These are phyloP conservation scores for Plasmodium gonderi DNA, from an alignment of 169 alveolate genomes.

Conservation along the genomic window DNA sequence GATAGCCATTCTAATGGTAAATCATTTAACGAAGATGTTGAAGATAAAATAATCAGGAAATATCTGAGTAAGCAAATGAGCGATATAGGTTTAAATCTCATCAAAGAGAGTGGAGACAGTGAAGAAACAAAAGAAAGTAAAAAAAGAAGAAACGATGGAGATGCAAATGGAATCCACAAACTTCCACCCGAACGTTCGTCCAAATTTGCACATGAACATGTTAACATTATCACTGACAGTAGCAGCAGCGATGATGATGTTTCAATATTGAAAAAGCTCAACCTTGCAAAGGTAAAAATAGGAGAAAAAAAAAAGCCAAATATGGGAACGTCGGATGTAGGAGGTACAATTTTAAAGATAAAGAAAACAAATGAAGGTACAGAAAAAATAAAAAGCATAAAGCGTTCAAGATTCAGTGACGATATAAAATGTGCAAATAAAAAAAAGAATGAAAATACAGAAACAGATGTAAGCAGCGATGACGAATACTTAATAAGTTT, in stretches of 20 bases:
- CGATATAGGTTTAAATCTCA: not conserved
- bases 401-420: not conserved
- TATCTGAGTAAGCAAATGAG: constrained; percentile 40
- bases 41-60: constrained; percentile 40
- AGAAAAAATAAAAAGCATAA: constrained; percentile 7
- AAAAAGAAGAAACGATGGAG: not conserved
- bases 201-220: not conserved
- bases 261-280: constrained; percentile 15
- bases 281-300: not conserved
- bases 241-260: constrained; percentile 19
- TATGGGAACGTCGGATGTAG: not conserved
- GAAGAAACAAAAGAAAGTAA: not conserved
- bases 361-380: not conserved
- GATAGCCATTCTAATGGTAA: not conserved
- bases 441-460: not conserved
- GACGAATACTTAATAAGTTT: constrained; percentile 25
- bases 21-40: not conserved
- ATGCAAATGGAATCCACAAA: not conserved
- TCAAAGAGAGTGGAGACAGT: not conserved
- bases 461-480: constrained; percentile 41
- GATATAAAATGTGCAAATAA: not conserved
- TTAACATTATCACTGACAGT: not conserved
- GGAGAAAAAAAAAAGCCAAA: not conserved
- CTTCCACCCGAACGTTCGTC: not conserved
- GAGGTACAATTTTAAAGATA: not conserved